Evolutionary conservation across 2,329 filamentous ascomycete species (phyloP).

Genomic region (Coniella vitis): DNA sequence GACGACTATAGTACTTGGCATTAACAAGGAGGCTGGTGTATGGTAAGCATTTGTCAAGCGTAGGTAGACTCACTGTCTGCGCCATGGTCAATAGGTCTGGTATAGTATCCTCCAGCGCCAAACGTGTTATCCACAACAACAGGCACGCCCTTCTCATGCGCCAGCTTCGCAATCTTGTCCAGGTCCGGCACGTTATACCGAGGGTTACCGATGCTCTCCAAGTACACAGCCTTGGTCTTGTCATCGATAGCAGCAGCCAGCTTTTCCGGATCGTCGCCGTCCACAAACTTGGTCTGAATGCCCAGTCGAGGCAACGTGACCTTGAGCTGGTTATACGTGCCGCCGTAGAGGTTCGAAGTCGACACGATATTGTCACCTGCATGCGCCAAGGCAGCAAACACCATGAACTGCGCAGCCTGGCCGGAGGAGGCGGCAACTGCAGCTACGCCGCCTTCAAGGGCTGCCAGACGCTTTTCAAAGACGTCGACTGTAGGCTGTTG

Average conservation of each 20-base stretch:
- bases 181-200: slow-evolving; percentile 90
- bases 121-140: slow-evolving; percentile 88
- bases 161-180: slow-evolving; percentile 75
- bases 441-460: slow-evolving; percentile 84
- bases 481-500: slow-evolving; percentile 84
- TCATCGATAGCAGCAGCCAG: slow-evolving; percentile 82
- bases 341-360: slow-evolving; percentile 86
- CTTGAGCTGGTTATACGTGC: slow-evolving; percentile 97
- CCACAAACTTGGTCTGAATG: slow-evolving; percentile 80
- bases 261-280: slow-evolving; percentile 71
- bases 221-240: slow-evolving; percentile 84
- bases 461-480: slow-evolving; percentile 94
- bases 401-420: slow-evolving; percentile 88
- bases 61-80: slow-evolving; percentile 53
- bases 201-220: slow-evolving; percentile 92
- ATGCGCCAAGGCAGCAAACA: slow-evolving; percentile 75
- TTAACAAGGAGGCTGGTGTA: neutral
- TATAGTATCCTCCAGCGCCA: slow-evolving; percentile 84
- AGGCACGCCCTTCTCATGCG: slow-evolving; percentile 61
- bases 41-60: neutral
- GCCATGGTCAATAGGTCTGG: slow-evolving; percentile 80
- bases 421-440: slow-evolving; percentile 81
- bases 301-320: slow-evolving; percentile 82
- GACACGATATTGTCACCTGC: slow-evolving; percentile 90
- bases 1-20: slow-evolving; percentile 42